Evolutionary conservation across 257 asterid species (phyloP).

Genomic region (Forsythia viridissima): DNA sequence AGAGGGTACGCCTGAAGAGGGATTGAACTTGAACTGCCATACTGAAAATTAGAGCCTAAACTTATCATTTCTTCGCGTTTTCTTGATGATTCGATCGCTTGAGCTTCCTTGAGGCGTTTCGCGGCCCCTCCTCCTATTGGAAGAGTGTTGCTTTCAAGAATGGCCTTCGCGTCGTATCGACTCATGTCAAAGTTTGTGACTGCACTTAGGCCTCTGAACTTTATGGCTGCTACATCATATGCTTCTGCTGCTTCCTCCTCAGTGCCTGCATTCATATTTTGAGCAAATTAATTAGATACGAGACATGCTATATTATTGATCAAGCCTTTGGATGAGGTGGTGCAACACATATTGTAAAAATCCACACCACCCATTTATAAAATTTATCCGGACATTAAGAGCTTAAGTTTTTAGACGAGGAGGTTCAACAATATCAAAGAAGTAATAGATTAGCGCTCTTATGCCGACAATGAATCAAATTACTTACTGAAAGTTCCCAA

Average conservation of each 20-base stretch:
- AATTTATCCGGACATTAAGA: too few relatives aligned
- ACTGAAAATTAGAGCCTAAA: conserved; percentile 50
- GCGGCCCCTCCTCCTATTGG: conserved; percentile 95
- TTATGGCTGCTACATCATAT: conserved; percentile 86
- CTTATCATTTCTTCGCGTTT: conserved; percentile 70
- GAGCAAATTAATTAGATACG: not conserved
- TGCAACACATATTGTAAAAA: too few relatives aligned
- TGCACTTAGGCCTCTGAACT: conserved; percentile 82
- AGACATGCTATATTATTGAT: not conserved
- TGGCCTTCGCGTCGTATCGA: conserved; percentile 88
- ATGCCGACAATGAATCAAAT: not conserved
- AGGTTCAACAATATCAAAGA: too few relatives aligned
- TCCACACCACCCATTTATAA: too few relatives aligned
- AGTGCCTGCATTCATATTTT: conserved; percentile 46
- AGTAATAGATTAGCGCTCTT: too few relatives aligned
- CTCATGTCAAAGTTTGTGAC: conserved; percentile 89
- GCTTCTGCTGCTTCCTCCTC: conserved; percentile 99
- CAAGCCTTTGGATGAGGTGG: too few relatives aligned
- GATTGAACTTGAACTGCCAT: conserved; percentile 36
- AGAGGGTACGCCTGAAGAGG: conserved; percentile 43
- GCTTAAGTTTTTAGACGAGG: too few relatives aligned
- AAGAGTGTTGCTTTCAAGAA: conserved; percentile 76
- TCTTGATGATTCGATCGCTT: conserved; percentile 66
- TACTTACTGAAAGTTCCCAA: conserved; percentile 84
- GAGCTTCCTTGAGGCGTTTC: conserved; percentile 81